Percentiles rank a stretch among this genome's conserved stretches.
These are phyloP conservation scores for Mycena amicta DNA, from an alignment of 768 basidiomycete genomes.

Conservation along the genomic window DNA sequence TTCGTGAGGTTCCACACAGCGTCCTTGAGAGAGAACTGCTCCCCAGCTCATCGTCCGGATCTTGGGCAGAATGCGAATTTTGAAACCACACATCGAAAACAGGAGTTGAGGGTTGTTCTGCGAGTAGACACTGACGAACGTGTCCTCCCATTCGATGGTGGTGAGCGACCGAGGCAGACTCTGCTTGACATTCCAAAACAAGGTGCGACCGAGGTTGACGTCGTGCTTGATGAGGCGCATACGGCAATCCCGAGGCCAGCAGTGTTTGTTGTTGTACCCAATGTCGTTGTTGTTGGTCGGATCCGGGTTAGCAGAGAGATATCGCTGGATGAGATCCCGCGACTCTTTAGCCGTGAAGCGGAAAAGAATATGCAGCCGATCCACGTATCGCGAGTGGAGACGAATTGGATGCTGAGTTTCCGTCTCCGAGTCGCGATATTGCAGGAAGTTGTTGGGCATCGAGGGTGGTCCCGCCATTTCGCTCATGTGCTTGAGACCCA, in stretches of 20 bases:
- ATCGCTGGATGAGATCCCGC: constrained; percentile 95
- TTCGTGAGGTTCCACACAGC: constrained; percentile 97
- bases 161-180: constrained; percentile 93
- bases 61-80: constrained; percentile 96
- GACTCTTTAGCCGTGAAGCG: constrained; percentile 97
- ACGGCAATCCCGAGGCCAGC: constrained; percentile 98
- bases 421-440: constrained; percentile 92
- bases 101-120: constrained; percentile 96
- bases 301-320: constrained; percentile 96
- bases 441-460: constrained; percentile 97
- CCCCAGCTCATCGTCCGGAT: constrained; percentile 92
- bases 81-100: constrained; percentile 99
- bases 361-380: constrained; percentile 94
- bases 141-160: constrained; percentile 99
- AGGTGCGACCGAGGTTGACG: constrained; percentile 96
- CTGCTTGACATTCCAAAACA: constrained; percentile 99
- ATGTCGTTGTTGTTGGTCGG: constrained; percentile 99
- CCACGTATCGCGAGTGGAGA: constrained; percentile 97
- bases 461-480: constrained; percentile 99
- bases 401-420: constrained; percentile 98
- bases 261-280: constrained; percentile 98
- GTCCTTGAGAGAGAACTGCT: constrained; percentile 96
- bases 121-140: constrained; percentile 95
- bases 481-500: constrained; percentile 96
- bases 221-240: constrained; percentile 99